Evolutionary conservation across 768 basidiomycete genomes (phyloP), one percentile per base, ranked within the genome.

Genomic region (Fomitopsis serialis): DNA sequence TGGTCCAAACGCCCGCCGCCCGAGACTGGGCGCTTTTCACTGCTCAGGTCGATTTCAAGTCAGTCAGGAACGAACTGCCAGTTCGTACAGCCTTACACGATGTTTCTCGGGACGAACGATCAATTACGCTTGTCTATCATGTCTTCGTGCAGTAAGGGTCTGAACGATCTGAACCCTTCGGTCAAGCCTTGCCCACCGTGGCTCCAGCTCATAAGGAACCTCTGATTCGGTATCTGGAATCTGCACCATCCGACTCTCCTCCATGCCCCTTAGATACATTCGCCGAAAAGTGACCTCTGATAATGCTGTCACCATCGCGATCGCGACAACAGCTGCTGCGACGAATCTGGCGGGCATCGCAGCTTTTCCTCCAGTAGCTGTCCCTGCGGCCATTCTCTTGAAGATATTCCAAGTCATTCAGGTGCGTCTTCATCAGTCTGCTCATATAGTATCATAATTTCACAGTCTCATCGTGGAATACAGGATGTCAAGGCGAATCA

Each of bases 371-470:
- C 76, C 78, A 1, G 76, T 72, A 0, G 63, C 66, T 2, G 75
- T 73, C 0, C 70, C 74, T 0, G 66, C 74, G 3, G 68, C 69
- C 0, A 54, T 77, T 3, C 59, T 79, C 17, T 63, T 78, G 24
- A 65, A 73, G 11, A 74, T 79, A 13, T 65, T 78, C 48, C 65
- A 78, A 56, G 76, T 74, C 0, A 63, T 77, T 21, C 74, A 78
- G 68, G 78, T 76, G 46, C 57, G 66, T 45, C 3, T 17, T 44
- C 13, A 15, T 42, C 45, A 9, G 17, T 48, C 23, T 19, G 8
- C 7, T 57, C 52, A 35, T 40, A 47, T 24, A 46, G n/a, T n/a
- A n/a, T n/a, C n/a, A n/a, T n/a, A n/a, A 12, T 7, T 22, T 17
- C 17, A 8, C 25, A n/a, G 3, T 23, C 13, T 7, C 22, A 2